phyloP scores from a whole-genome alignment of 805 yeast genomes.

The Ogataea nitratoaversa region DNA sequence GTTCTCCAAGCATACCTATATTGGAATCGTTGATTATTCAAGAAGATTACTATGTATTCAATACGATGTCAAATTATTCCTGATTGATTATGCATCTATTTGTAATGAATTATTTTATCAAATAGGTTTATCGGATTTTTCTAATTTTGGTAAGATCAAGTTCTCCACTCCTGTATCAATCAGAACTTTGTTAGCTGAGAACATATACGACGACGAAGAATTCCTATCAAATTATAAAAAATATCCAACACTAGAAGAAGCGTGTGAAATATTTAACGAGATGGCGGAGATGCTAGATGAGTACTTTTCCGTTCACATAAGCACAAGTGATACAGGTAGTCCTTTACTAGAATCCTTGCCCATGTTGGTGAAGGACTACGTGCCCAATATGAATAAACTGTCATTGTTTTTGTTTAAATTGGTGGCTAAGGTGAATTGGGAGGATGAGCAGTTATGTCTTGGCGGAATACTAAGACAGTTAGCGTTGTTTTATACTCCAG shows the following conservation, averaged over 20 bases:
- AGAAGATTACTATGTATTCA: slow-evolving; percentile 80
- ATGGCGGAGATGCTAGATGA: slow-evolving; percentile 80
- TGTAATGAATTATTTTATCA: slow-evolving; percentile 76
- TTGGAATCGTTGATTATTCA: slow-evolving; percentile 76
- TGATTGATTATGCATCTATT: slow-evolving; percentile 77
- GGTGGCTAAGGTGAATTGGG: slow-evolving; percentile 58
- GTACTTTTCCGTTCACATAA: slow-evolving; percentile 60
- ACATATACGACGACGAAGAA: slow-evolving; percentile 29
- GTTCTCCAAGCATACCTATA: slow-evolving; percentile 64
- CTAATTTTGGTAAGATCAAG: slow-evolving; percentile 67
- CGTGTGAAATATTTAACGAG: slow-evolving; percentile 16
- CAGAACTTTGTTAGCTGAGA: slow-evolving; percentile 32
- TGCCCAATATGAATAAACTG: slow-evolving; percentile 60
- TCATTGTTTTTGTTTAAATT: slow-evolving; percentile 63
- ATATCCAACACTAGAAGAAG: slow-evolving; percentile 12
- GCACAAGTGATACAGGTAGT: slow-evolving; percentile 30
- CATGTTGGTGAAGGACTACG: slow-evolving; percentile 56
- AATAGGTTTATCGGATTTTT: slow-evolving; percentile 68
- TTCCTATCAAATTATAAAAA: slow-evolving; percentile 4
- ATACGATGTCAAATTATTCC: slow-evolving; percentile 67
- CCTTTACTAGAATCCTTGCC: slow-evolving; percentile 55
- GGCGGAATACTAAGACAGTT: slow-evolving; percentile 61
- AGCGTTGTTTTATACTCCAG: slow-evolving; percentile 72
- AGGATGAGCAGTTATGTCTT: slow-evolving; percentile 65
- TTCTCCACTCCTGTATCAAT: slow-evolving; percentile 33